Percentiles rank a stretch among this genome's conserved stretches.
Evolutionary conservation across 176 grass and related monocot species (phyloP).

Genomic region (Oryza nivara): DNA sequence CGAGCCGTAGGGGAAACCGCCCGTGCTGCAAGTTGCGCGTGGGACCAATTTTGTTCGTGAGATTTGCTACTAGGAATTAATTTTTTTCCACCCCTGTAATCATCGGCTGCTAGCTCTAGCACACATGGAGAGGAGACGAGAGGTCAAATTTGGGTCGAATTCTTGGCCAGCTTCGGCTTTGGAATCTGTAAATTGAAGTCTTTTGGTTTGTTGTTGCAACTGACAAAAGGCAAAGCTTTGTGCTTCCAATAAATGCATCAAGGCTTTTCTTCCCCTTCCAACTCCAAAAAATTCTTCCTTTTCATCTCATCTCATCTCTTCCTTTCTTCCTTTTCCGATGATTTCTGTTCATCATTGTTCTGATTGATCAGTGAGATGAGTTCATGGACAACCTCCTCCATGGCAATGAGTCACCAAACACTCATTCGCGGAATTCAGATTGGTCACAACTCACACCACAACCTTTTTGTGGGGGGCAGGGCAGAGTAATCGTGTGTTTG

Average conservation of each 20-base stretch:
- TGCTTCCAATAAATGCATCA: slow-evolving; percentile 23
- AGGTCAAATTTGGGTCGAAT: background rate
- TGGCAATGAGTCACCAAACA: background rate
- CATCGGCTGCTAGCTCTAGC: background rate
- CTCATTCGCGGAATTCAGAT: background rate
- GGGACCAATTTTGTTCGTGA: slow-evolving; percentile 42
- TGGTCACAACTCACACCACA: background rate
- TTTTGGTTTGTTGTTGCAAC: slow-evolving; percentile 24
- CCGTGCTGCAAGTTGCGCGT: background rate
- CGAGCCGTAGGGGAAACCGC: background rate
- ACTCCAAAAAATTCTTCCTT: background rate
- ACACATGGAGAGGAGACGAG: background rate
- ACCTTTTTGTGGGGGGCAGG: background rate
- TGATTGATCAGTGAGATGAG: background rate
- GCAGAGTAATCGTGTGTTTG: background rate
- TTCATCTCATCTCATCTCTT: background rate
- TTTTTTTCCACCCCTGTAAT: background rate
- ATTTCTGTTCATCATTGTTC: background rate
- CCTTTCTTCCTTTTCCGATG: background rate
- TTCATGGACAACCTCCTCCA: background rate
- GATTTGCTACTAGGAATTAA: background rate
- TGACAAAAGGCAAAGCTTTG: background rate
- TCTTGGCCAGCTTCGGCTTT: background rate
- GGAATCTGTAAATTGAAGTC: background rate
- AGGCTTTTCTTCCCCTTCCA: background rate